phyloP scores from a whole-genome alignment of 2,329 filamentous ascomycete genomes.

The Aspergillus terreus region DNA sequence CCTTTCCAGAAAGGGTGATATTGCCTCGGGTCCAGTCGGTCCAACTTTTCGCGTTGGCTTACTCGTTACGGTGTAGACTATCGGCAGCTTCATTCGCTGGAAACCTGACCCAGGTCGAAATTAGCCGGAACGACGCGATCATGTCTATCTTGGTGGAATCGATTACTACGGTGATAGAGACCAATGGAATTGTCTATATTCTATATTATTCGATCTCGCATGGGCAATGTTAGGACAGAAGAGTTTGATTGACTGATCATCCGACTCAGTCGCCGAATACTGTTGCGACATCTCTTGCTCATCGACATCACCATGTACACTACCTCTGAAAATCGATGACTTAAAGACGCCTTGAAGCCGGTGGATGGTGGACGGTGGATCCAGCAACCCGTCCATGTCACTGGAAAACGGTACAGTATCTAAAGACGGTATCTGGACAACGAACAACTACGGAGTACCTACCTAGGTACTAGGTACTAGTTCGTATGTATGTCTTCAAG shows the following conservation, averaged over 20 bases:
- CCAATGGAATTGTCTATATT: too few relatives aligned
- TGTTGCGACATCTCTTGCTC: not conserved
- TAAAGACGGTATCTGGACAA: not conserved
- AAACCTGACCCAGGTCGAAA: not conserved
- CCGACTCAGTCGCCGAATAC: not conserved
- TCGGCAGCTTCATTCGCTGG: slow-evolving; percentile 7
- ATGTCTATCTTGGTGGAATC: not conserved
- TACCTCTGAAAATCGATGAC: not conserved
- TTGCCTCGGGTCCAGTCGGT: slow-evolving; percentile 16
- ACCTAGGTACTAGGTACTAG: not conserved
- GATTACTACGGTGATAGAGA: too few relatives aligned
- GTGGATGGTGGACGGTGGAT: not conserved
- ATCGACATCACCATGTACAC: not conserved
- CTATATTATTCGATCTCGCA: too few relatives aligned
- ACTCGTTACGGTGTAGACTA: not conserved
- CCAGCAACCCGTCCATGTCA: not conserved
- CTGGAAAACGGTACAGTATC: not conserved
- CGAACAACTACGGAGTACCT: not conserved
- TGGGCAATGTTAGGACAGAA: not conserved
- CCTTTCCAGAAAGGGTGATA: slow-evolving; percentile 22
- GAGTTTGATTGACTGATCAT: not conserved
- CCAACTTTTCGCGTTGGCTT: slow-evolving; percentile 18
- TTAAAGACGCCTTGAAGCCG: slow-evolving; percentile 1
- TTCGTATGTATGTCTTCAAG: not conserved
- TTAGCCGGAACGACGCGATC: not conserved